Evolutionary conservation across 2,329 filamentous ascomycete species (phyloP).

Genomic region (Thelonectria rubi): DNA sequence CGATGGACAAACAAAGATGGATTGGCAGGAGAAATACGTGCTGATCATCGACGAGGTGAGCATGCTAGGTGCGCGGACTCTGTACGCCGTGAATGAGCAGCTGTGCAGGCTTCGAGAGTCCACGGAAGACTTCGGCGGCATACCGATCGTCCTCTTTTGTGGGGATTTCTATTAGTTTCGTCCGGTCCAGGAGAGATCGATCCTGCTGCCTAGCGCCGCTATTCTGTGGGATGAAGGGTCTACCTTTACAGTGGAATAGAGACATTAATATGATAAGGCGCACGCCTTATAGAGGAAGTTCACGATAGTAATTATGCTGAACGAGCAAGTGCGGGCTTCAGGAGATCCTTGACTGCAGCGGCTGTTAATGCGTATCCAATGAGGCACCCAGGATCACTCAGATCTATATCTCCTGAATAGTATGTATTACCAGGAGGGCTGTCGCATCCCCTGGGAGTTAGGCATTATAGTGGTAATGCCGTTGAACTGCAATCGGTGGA

Average conservation of each 20-base stretch:
- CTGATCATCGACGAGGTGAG: slow-evolving; percentile 4
- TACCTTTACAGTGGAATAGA: not conserved
- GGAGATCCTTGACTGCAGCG: not conserved
- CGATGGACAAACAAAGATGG: not conserved
- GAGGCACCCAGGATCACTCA: not conserved
- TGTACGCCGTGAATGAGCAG: not conserved
- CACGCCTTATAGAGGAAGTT: not conserved
- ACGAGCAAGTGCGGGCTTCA: not conserved
- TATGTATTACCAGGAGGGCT: not conserved
- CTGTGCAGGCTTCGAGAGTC: not conserved
- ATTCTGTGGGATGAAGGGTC: not conserved
- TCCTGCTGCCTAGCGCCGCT: not conserved
- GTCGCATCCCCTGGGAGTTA: not conserved
- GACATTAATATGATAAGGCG: not conserved
- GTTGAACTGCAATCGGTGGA: not conserved
- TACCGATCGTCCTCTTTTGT: not conserved
- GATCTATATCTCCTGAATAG: not conserved
- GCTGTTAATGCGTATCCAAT: not conserved
- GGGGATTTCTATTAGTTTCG: not conserved
- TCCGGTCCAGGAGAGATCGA: not conserved
- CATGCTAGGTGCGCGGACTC: not conserved
- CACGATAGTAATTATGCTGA: not conserved
- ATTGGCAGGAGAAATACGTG: not conserved
- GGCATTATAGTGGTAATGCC: not conserved
- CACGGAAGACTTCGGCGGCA: not conserved